Evolutionary conservation across 2,329 filamentous ascomycete genomes (phyloP).

Genomic region (Colletotrichum sp.): DNA sequence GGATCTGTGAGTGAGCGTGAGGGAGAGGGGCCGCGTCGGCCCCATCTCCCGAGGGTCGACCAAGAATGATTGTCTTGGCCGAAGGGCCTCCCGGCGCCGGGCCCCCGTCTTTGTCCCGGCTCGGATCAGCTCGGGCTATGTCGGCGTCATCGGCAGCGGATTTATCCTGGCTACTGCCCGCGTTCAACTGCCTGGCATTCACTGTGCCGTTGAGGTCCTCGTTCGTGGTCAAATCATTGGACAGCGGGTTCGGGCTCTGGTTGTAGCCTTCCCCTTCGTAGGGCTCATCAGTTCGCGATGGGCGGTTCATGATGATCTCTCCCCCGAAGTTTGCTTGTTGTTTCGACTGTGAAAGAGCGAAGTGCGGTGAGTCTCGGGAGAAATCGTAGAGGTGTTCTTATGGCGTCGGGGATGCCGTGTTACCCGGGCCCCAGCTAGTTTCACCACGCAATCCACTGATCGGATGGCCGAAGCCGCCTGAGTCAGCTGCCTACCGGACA

Average conservation of each 20-base stretch:
- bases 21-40: slow-evolving; percentile 15
- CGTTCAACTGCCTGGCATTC: slow-evolving; percentile 28
- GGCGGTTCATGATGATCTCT: slow-evolving; percentile 19
- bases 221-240: slow-evolving; percentile 52
- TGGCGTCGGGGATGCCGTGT: background rate
- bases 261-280: slow-evolving; percentile 41
- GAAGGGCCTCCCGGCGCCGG: background rate
- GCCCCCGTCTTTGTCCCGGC: background rate
- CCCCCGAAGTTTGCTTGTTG: background rate
- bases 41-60: slow-evolving; percentile 15
- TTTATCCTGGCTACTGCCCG: background rate
- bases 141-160: background rate
- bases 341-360: background rate
- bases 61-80: slow-evolving; percentile 10
- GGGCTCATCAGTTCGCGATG: slow-evolving; percentile 23
- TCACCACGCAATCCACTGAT: background rate
- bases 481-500: background rate
- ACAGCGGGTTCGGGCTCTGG: slow-evolving; percentile 50
- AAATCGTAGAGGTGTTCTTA: background rate
- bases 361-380: background rate
- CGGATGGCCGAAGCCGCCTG: background rate
- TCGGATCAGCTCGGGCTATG: background rate
- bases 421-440: background rate
- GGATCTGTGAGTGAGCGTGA: background rate
- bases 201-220: slow-evolving; percentile 50